A percentile compares a stretch with the other conserved stretches of the same genome.
Conservation (phyloP, 2,329 filamentous ascomycete species). For the Curvularia lunata region DNA sequence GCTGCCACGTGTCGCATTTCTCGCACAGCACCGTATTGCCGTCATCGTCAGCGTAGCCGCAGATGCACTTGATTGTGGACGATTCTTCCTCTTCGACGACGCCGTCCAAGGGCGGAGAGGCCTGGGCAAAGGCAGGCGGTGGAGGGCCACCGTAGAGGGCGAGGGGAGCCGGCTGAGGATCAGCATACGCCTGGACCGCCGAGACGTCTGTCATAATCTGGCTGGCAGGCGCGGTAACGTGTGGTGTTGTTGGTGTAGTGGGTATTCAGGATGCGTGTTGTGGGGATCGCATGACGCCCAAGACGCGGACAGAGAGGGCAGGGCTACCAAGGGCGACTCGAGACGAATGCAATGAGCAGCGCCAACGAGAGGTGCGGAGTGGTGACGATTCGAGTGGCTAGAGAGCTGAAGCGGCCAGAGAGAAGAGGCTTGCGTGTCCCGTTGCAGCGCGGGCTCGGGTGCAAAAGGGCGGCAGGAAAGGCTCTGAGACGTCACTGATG, state of each 20-base stretch:
- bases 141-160: conserved; percentile 39
- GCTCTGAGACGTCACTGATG: conserved; percentile 28
- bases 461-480: conserved; percentile 28
- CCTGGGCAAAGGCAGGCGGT: conserved; percentile 45
- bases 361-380: conserved; percentile 21
- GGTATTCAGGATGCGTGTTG: conserved; percentile 47
- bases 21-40: conserved; percentile 98
- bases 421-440: conserved; percentile 39
- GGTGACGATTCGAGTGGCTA: conserved; percentile 18
- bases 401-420: conserved; percentile 22
- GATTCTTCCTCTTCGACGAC: conserved; percentile 73
- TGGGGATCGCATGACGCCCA: conserved; percentile 53
- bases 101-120: conserved; percentile 44
- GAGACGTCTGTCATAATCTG: conserved; percentile 54
- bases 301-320: conserved; percentile 42
- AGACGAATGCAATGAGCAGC: conserved; percentile 34
- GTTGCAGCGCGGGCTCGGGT: conserved; percentile 29
- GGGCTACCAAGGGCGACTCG: conserved; percentile 32
- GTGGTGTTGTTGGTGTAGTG: conserved; percentile 33
- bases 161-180: conserved; percentile 50
- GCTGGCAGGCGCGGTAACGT: conserved; percentile 33
- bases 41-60: conserved; percentile 91
- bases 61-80: conserved; percentile 98
- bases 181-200: conserved; percentile 52
- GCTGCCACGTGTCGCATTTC: conserved; percentile 95